Base-by-base conservation (phyloP, 192 early-diverging fungal genomes). In the Backusella tarrabulga region DNA sequence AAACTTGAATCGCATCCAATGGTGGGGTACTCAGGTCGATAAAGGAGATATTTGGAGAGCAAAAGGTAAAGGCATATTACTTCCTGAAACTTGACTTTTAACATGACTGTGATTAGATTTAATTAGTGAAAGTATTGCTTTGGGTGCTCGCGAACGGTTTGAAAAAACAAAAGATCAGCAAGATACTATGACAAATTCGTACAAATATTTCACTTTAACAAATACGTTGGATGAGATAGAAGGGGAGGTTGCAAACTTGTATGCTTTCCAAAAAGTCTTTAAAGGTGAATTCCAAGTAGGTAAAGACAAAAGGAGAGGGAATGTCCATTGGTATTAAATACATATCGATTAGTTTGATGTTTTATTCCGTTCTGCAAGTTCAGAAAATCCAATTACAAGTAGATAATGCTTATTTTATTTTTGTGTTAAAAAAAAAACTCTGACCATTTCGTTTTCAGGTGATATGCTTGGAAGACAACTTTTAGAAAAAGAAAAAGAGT, bases 201-300 rank as follows among this genome's bases (percentile, higher is more conserved):
- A 69, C 21, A 60, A 67, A 6, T 73, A 78, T 19, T 79, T 82
- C 26, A 72, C 77, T 11, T 35, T 82, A 26, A 23, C 34, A 5
- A 90, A 89, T 69, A 42, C 72, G 1, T 76, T 90, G 4, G 52
- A 52, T 14, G 81, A 80, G 32, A 54, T 44, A n/a, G 78, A 79
- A 38, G 72, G 34, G 23, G 70, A 70, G 41, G 73, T 78, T 32
- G 77, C 89, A 15, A 91, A 91, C 71, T 76, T 91, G 7, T 71
- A 86, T 66, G 76, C 89, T 9, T 89, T 93, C 68, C 94, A 95
- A 76, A 89, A 91, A 67, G 80, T 86, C 34, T 81, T 93, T 52
- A 44, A 84, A 71, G 85, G 83, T 12, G 86, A 88, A 36, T 95
- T 95, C 72, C 78, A 90, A 82, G 92, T 91, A 81, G 67, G 63